Conservation (phyloP, 1,284 basidiomycete species). For the Mycena sp. region DNA sequence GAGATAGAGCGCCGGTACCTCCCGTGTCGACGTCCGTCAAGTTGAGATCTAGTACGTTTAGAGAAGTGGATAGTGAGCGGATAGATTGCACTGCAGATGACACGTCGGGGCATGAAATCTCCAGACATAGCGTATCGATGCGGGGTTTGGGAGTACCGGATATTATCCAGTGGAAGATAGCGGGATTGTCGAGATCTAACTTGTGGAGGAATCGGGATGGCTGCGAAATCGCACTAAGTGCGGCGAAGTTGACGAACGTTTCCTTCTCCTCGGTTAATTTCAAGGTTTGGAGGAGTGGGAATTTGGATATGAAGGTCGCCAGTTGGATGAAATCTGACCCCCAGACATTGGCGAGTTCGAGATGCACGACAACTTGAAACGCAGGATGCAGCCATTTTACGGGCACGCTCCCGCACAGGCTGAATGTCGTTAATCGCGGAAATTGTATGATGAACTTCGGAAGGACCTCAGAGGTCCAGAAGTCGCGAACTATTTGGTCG, state of each 20-base stretch:
- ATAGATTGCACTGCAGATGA: conserved; percentile 7
- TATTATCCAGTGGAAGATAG: conserved; percentile 1
- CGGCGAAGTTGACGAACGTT: background rate
- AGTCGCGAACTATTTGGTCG: conserved; percentile 7
- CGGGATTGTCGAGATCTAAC: conserved; percentile 14
- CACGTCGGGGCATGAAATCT: conserved; percentile 6
- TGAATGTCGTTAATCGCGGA: conserved; percentile 7
- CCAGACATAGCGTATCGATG: too few species aligned
- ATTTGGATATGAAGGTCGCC: background rate
- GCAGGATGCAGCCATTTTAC: background rate
- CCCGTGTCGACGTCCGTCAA: conserved; percentile 9
- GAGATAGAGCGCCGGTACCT: background rate
- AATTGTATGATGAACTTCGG: conserved; percentile 15
- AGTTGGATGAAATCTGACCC: background rate
- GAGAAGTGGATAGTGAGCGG: background rate
- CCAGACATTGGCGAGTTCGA: conserved; percentile 5
- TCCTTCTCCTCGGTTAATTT: conserved; percentile 17
- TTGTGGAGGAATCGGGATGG: conserved; percentile 4
- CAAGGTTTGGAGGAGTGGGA: conserved; percentile 11
- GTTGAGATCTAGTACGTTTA: conserved; percentile 6
- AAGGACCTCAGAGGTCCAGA: conserved; percentile 17
- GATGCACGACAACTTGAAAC: conserved; percentile 4
- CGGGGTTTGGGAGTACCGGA: too few species aligned
- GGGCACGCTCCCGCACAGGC: conserved; percentile 7
- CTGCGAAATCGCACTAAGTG: background rate